Percentiles rank a stretch among this genome's conserved stretches.
Evolutionary conservation across 257 asterid genomes (phyloP).

Genomic region (Plantago ovata): DNA sequence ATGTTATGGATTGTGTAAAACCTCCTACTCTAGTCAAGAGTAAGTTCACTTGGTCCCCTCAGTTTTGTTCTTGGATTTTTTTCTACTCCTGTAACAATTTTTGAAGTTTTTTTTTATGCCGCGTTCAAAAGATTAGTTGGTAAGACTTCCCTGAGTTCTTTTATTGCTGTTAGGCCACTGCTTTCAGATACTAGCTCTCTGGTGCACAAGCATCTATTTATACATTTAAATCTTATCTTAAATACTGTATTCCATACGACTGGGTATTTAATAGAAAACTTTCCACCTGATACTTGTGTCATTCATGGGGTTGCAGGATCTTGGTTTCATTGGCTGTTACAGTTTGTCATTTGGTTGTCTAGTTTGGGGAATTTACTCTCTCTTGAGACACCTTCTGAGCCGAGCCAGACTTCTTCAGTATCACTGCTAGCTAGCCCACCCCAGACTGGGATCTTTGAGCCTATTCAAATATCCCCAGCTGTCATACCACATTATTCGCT

Average conservation of each 20-base stretch:
- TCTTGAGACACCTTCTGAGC: slow-evolving; percentile 31
- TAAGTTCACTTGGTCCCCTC: slow-evolving; percentile 24
- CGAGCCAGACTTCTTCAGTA: slow-evolving; percentile 37
- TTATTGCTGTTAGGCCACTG: too few relatives aligned
- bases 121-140: not conserved
- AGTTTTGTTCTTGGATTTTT: slow-evolving; percentile 1
- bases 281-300: slow-evolving; percentile 2
- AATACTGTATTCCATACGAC: too few relatives aligned
- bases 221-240: too few relatives aligned
- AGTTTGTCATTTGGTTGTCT: slow-evolving; percentile 62
- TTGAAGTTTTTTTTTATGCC: not conserved
- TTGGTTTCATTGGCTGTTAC: slow-evolving; percentile 51
- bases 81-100: not conserved
- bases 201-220: not conserved
- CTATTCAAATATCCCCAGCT: slow-evolving; percentile 87
- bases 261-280: not conserved
- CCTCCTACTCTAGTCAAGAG: slow-evolving; percentile 52
- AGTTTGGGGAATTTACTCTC: slow-evolving; percentile 52
- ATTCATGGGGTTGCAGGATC: slow-evolving; percentile 50
- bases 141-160: too few relatives aligned
- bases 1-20: slow-evolving; percentile 57
- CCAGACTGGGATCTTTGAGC: slow-evolving; percentile 64
- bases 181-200: slow-evolving; percentile 6
- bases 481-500: slow-evolving; percentile 70
- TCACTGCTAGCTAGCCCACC: slow-evolving; percentile 67